phyloP scores from a whole-genome alignment of 352 stramenopile genomes.

The Pythium diclinum region DNA sequence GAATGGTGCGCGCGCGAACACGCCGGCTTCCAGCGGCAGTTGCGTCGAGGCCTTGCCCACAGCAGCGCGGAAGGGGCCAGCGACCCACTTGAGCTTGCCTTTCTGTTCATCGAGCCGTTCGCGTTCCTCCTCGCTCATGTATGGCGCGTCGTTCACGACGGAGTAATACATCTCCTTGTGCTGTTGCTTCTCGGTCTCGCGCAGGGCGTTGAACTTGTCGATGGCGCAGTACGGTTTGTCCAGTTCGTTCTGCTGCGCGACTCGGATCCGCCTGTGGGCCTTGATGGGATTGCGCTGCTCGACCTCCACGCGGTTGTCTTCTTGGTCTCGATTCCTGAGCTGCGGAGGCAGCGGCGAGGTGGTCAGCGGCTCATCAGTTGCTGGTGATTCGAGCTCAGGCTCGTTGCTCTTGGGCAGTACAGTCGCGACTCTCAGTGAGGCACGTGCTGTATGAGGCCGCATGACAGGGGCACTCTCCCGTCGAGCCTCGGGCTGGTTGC shows the following conservation, averaged over 20 bases:
- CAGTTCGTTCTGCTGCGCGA: constrained; percentile 56
- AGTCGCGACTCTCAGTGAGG: background rate
- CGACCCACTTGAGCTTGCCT: constrained; percentile 69
- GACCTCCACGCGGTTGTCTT: background rate
- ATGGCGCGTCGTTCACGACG: constrained; percentile 78
- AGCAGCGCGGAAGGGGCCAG: constrained; percentile 56
- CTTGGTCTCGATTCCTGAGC: background rate
- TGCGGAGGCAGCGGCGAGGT: background rate
- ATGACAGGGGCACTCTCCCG: background rate
- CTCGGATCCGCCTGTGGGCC: constrained; percentile 37
- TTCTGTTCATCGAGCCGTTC: constrained; percentile 54
- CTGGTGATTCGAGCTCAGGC: background rate
- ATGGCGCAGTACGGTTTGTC: constrained; percentile 73
- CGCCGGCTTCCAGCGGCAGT: constrained; percentile 38
- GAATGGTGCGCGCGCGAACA: constrained; percentile 57
- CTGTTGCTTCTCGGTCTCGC: constrained; percentile 27
- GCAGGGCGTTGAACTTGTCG: constrained; percentile 50
- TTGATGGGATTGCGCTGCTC: constrained; percentile 7
- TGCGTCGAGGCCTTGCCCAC: constrained; percentile 70
- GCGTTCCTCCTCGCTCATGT: constrained; percentile 45
- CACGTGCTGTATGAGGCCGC: constrained; percentile 10
- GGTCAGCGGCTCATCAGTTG: background rate
- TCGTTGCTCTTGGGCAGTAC: background rate
- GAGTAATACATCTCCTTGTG: constrained; percentile 60
- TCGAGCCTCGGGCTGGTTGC: constrained; percentile 5